phyloP scores from a whole-genome alignment of 1,284 basidiomycete genomes.

The Apiotrichum siamense region DNA sequence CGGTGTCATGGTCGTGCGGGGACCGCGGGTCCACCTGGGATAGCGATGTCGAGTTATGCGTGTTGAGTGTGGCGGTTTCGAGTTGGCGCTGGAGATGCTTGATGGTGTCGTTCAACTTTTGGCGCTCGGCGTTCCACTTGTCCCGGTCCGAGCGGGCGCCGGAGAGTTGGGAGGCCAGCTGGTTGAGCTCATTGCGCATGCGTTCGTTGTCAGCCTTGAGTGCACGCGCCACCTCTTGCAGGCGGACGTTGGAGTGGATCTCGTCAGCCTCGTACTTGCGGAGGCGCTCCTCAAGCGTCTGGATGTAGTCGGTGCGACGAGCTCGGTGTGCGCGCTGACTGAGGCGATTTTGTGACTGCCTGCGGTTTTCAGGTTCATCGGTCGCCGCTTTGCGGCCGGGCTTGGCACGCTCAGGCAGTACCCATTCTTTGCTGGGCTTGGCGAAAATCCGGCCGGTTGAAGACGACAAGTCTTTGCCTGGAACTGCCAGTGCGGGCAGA shows the following conservation, averaged over 20 bases:
- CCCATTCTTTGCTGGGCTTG: conserved; percentile 75
- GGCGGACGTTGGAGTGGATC: conserved; percentile 76
- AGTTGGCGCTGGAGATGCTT: conserved; percentile 6
- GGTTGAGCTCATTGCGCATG: conserved; percentile 49
- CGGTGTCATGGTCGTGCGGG: not conserved
- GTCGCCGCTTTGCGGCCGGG: conserved; percentile 83
- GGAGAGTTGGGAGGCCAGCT: conserved; percentile 60
- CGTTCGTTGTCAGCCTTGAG: conserved; percentile 74
- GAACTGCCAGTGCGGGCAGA: conserved; percentile 2
- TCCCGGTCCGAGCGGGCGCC: conserved; percentile 55
- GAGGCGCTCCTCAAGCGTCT: conserved; percentile 80
- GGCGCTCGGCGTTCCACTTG: conserved; percentile 12
- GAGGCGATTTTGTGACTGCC: conserved; percentile 55
- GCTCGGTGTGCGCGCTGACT: conserved; percentile 88
- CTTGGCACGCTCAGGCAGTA: conserved; percentile 80
- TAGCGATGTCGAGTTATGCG: not conserved
- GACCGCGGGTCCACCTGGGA: not conserved
- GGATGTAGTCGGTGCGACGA: conserved; percentile 80
- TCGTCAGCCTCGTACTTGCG: conserved; percentile 83
- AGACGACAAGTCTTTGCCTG: conserved; percentile 43
- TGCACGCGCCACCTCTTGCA: conserved; percentile 76
- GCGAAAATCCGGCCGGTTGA: conserved; percentile 47
- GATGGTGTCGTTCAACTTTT: conserved; percentile 4
- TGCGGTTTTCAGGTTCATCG: conserved; percentile 51
- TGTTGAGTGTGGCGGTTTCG: not conserved